Evolutionary conservation across 495 filamentous ascomycete genomes (phyloP).

Genomic region (Sordaria brevicollis): DNA sequence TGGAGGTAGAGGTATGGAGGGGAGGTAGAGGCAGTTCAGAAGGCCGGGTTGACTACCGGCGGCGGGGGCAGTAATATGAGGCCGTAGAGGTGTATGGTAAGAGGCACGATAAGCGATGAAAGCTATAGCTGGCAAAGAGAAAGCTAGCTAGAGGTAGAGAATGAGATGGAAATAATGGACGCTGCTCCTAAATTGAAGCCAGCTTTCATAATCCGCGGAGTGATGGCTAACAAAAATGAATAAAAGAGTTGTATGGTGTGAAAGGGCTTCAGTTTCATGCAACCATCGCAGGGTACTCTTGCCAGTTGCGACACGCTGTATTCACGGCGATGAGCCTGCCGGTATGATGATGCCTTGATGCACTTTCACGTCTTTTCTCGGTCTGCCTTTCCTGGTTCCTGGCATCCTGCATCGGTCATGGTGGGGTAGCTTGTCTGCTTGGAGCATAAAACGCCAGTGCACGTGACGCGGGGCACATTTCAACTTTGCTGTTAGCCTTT

Average conservation of each 20-base stretch:
- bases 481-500: neutral
- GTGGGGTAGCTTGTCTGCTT: neutral
- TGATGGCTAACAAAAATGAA: neutral
- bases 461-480: conserved; percentile 12
- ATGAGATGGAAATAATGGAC: neutral
- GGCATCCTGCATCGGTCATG: neutral
- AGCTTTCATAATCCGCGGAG: neutral
- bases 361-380: neutral
- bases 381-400: neutral
- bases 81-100: no score
- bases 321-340: neutral
- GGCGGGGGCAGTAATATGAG: neutral
- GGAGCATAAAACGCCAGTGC: neutral
- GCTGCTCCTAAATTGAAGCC: neutral
- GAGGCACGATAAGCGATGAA: neutral
- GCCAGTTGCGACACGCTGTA: neutral
- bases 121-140: neutral
- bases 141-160: neutral
- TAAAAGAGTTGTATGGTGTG: neutral
- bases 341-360: no score
- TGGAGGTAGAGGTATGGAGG: neutral
- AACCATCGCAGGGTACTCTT: neutral
- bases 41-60: neutral
- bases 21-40: neutral
- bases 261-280: neutral